Evolutionary conservation across 768 basidiomycete genomes (phyloP).

Genomic region (Russula olivacea): DNA sequence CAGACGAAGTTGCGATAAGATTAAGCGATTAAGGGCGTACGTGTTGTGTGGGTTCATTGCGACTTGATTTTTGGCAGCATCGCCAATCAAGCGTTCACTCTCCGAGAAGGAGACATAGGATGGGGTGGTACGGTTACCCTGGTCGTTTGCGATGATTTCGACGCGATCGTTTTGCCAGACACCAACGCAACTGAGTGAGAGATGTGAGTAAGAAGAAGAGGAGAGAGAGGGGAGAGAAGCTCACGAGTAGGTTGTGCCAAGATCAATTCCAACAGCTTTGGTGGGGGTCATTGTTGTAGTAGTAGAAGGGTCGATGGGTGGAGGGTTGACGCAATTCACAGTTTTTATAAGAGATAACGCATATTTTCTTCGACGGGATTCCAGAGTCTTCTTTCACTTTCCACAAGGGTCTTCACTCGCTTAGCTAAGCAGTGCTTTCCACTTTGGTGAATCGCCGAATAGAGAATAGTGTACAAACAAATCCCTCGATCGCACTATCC

Average conservation of each 20-base stretch:
- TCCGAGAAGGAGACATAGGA: slow-evolving; percentile 96
- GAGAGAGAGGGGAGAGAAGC: slow-evolving; percentile 29
- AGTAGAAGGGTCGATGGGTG: slow-evolving; percentile 18
- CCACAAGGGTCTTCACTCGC: slow-evolving; percentile 20
- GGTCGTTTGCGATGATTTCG: slow-evolving; percentile 95
- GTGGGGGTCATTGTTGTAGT: slow-evolving; percentile 22
- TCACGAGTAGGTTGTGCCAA: slow-evolving; percentile 90
- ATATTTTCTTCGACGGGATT: slow-evolving; percentile 28
- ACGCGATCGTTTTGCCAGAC: slow-evolving; percentile 99
- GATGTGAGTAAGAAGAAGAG: slow-evolving; percentile 8
- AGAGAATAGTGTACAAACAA: slow-evolving; percentile 16
- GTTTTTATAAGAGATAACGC: slow-evolving; percentile 25
- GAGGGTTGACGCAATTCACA: slow-evolving; percentile 13
- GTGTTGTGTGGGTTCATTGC: slow-evolving; percentile 98
- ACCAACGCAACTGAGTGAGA: slow-evolving; percentile 76
- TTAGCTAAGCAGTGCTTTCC: slow-evolving; percentile 12
- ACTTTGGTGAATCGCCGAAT: no score
- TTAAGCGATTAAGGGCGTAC: slow-evolving; percentile 33
- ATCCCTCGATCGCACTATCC: neutral
- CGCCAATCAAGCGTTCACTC: slow-evolving; percentile 94
- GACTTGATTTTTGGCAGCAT: slow-evolving; percentile 98
- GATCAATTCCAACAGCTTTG: slow-evolving; percentile 87
- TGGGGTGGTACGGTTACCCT: slow-evolving; percentile 92
- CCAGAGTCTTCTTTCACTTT: slow-evolving; percentile 28
- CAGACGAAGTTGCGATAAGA: slow-evolving; percentile 25